These are phyloP conservation scores for Gentiana macrophylla DNA, from an alignment of 257 asterid species.

Conservation along the genomic window DNA sequence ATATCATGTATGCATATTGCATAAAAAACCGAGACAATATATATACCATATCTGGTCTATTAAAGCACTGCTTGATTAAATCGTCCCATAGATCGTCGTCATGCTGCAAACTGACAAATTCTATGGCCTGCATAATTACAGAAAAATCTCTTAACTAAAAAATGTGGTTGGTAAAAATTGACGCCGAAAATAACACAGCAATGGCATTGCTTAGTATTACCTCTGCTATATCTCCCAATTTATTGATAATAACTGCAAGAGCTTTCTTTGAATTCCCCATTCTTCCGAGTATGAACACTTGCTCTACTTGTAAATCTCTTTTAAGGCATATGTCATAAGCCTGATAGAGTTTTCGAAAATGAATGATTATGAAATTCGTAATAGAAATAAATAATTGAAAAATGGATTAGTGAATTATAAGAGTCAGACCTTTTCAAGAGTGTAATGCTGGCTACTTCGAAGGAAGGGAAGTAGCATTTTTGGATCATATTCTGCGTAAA, in stretches of 20 bases:
- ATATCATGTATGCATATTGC: too few relatives aligned
- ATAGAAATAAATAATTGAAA: not conserved
- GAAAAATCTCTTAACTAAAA: slow-evolving; percentile 4
- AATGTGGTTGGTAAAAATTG: slow-evolving; percentile 10
- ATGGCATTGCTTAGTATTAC: slow-evolving; percentile 23
- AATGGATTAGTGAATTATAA: not conserved
- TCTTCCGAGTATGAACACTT: slow-evolving; percentile 96
- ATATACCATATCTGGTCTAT: slow-evolving; percentile 91
- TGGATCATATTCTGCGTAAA: slow-evolving; percentile 80
- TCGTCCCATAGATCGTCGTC: slow-evolving; percentile 99
- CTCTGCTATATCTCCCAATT: slow-evolving; percentile 89
- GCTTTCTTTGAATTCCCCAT: slow-evolving; percentile 96
- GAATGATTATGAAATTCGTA: not conserved
- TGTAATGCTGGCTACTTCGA: slow-evolving; percentile 96
- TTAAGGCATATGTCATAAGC: slow-evolving; percentile 83
- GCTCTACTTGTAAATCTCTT: slow-evolving; percentile 77
- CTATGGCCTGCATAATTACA: slow-evolving; percentile 71
- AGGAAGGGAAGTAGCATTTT: slow-evolving; percentile 93
- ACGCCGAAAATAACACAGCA: slow-evolving; percentile 4
- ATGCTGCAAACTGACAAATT: slow-evolving; percentile 87
- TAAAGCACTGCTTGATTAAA: slow-evolving; percentile 73
- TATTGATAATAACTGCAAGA: slow-evolving; percentile 82
- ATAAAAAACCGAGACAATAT: too few relatives aligned
- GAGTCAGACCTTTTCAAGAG: slow-evolving; percentile 72
- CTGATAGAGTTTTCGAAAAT: slow-evolving; percentile 33